Percentiles rank a stretch among this genome's conserved stretches.
Evolutionary conservation across 1,139 yeast genomes (phyloP).

Genomic region (Pneumocystis oryctolagi): DNA sequence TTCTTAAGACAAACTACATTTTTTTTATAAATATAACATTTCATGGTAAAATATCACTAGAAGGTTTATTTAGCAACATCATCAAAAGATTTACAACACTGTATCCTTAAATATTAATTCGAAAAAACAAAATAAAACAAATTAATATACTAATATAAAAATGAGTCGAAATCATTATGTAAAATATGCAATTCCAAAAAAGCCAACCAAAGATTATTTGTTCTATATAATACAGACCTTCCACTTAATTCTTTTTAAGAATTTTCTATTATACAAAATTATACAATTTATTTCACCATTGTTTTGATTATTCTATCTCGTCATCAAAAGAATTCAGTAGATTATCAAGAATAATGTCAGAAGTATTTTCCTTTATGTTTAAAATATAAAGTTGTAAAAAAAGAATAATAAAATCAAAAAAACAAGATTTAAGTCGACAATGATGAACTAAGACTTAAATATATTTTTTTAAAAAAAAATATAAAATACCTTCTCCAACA

Average conservation of each 20-base stretch:
- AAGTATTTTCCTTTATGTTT: not conserved
- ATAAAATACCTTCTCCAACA: not conserved
- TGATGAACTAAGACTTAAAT: not conserved
- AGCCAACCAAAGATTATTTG: not conserved
- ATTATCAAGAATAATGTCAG: not conserved
- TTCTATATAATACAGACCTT: not conserved
- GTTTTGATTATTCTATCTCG: not conserved
- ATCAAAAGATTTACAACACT: not conserved
- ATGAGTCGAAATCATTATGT: not conserved
- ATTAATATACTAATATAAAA: not conserved
- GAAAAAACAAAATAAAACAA: not conserved
- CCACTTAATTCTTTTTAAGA: not conserved
- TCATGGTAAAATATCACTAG: too few species aligned
- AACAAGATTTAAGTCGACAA: not conserved
- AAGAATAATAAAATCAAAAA: not conserved
- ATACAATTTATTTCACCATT: not conserved
- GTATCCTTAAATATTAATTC: not conserved
- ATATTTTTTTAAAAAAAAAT: not conserved
- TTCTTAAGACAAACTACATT: not conserved
- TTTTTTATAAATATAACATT: too few species aligned
- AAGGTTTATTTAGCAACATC: not conserved
- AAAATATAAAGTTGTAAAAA: not conserved
- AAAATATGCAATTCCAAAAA: not conserved
- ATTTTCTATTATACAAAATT: not conserved
- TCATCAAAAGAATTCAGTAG: not conserved